Conservation (phyloP, 495 filamentous ascomycete species). For the Penicillium lividum region DNA sequence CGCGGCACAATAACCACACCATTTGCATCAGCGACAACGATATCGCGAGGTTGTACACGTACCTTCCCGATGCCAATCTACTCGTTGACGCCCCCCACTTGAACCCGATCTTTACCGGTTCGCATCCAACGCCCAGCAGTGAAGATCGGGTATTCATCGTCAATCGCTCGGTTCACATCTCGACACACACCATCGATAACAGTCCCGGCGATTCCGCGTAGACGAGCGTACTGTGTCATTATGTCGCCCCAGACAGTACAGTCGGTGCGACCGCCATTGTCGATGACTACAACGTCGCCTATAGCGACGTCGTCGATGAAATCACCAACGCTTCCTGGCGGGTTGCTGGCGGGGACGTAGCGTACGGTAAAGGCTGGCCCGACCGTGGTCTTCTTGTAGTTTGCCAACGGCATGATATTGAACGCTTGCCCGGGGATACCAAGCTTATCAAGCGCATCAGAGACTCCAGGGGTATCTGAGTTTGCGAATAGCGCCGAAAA, state of each 20-base stretch:
- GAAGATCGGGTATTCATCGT: slow-evolving; percentile 22
- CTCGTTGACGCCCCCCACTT: slow-evolving; percentile 22
- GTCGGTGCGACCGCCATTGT: slow-evolving; percentile 24
- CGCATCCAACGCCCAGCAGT: slow-evolving; percentile 24
- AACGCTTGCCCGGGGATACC: slow-evolving; percentile 24
- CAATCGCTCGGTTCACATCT: slow-evolving; percentile 22
- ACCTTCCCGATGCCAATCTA: slow-evolving; percentile 22
- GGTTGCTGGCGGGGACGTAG: slow-evolving; percentile 25
- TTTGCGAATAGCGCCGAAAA: slow-evolving; percentile 21
- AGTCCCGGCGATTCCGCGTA: slow-evolving; percentile 21
- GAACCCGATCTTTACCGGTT: slow-evolving; percentile 24
- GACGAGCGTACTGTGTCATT: slow-evolving; percentile 27
- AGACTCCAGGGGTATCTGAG: slow-evolving; percentile 25
- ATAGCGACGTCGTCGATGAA: slow-evolving; percentile 26
- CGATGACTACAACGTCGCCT: slow-evolving; percentile 24
- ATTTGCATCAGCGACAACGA: slow-evolving; percentile 27
- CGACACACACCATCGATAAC: slow-evolving; percentile 28
- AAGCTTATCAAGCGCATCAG: slow-evolving; percentile 28
- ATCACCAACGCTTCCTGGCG: slow-evolving; percentile 24
- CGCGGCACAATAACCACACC: slow-evolving; percentile 26
- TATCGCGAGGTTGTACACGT: slow-evolving; percentile 21
- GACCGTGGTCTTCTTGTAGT: slow-evolving; percentile 22
- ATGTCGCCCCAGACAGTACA: slow-evolving; percentile 30
- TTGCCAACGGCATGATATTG: slow-evolving; percentile 22
- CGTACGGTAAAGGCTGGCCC: slow-evolving; percentile 27